Evolutionary conservation across 129 eudicot species (phyloP), one percentile per base, ranked within the genome.

Genomic region (Flaveria trinervia): DNA sequence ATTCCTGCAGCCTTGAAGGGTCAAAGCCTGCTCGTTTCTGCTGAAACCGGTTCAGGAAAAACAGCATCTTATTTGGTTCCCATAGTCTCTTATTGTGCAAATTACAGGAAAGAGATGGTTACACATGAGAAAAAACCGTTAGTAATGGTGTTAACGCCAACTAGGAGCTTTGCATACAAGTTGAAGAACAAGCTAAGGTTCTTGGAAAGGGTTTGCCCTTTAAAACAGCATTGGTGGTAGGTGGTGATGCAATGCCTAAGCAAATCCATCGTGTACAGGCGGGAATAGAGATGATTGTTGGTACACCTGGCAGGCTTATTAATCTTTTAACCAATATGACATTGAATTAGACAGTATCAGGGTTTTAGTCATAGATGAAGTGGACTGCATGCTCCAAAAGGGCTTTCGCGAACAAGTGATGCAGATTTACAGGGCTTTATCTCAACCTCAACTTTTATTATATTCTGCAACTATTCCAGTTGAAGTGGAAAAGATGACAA

Each of bases 41-140:
- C 99, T 20, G 93, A 91, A 84, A 91, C 99, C 39, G 99, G 99
- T 61, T 95, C 97, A 0, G 99, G 99, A 26, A 95, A 95, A 85
- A 91, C 96, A 9, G 90, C 95, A 0, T 86, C 99, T 5, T 95
- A 87, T 88, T 78, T 95, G 69, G 85, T 92, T 80, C 97, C 99
- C 10, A 70, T 86, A 16, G 68, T 95, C 61, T 85, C 96, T 56
- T 68, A 68, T 65, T 89, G 97, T 77, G 81, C 83, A 7, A 83
- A 84, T 26, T 28, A 79, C n/a, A 86, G 77, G 20, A 41, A 67
- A 44, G 49, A 85, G 20, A 70, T 75, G 62, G 16, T 44, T 76
- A 68, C 28, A 14, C 48, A 54, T 43, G 75, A 72, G 70, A 83
- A 84, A 72, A 89, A 79, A 48, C 90, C 88, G 14, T 83, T 86